Percentiles rank a stretch among this genome's conserved stretches.
Conservation (phyloP, 768 basidiomycete genomes). For the Pisolithus marmoratus region DNA sequence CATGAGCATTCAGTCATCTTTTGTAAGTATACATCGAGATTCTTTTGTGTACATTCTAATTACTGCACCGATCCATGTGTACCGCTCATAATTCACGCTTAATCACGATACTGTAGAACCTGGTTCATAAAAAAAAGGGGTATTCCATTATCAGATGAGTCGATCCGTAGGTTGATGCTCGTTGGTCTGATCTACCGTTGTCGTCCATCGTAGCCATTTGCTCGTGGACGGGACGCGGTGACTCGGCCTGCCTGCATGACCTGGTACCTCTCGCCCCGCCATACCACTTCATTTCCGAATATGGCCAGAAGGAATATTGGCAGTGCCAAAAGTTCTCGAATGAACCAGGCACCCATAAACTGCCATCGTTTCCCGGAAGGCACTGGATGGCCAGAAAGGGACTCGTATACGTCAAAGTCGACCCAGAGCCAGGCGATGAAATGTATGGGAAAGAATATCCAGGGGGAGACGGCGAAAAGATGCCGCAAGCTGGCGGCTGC, state of each 20-base stretch:
- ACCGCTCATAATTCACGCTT: slow-evolving; percentile 27
- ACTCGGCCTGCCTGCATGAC: slow-evolving; percentile 74
- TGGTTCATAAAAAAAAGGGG: slow-evolving; percentile 10
- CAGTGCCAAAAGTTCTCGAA: slow-evolving; percentile 76
- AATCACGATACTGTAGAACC: slow-evolving; percentile 26
- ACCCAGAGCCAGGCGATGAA: slow-evolving; percentile 66
- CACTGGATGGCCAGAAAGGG: slow-evolving; percentile 64
- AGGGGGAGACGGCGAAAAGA: slow-evolving; percentile 45
- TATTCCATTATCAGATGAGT: neutral
- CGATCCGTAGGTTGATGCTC: slow-evolving; percentile 8
- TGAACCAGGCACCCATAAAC: slow-evolving; percentile 75
- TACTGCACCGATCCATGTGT: slow-evolving; percentile 14
- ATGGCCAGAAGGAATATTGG: slow-evolving; percentile 88
- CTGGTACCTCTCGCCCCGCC: slow-evolving; percentile 80
- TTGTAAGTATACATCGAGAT: slow-evolving; percentile 25
- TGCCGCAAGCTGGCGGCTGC: slow-evolving; percentile 49
- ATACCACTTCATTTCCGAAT: slow-evolving; percentile 73
- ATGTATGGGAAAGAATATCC: slow-evolving; percentile 55
- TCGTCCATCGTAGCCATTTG: slow-evolving; percentile 23
- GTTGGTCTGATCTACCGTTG: slow-evolving; percentile 7
- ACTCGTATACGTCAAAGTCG: slow-evolving; percentile 78
- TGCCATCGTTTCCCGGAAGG: slow-evolving; percentile 40
- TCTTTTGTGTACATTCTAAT: slow-evolving; percentile 33
- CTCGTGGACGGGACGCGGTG: slow-evolving; percentile 14
- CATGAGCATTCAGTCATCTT: slow-evolving; percentile 21